These are phyloP conservation scores for Vigna trinervia DNA, from an alignment of 306 rosid genomes.

Conservation along the genomic window DNA sequence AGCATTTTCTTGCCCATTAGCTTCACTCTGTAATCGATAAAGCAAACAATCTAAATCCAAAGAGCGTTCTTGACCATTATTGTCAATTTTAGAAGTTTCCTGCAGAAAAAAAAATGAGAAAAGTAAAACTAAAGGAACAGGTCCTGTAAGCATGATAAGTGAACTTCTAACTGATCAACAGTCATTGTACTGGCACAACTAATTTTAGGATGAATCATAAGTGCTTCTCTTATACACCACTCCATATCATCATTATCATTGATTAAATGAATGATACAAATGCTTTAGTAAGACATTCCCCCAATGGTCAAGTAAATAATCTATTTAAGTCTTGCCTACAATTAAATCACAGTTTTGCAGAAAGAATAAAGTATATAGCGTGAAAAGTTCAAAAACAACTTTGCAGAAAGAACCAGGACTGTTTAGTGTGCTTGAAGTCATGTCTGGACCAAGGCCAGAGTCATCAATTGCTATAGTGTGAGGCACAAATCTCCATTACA, in stretches of 20 bases:
- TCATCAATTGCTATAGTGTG: slow-evolving; percentile 16
- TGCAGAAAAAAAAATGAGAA: slow-evolving; percentile 49
- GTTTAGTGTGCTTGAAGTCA: slow-evolving; percentile 26
- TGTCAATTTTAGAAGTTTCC: slow-evolving; percentile 56
- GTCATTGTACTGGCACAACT: slow-evolving; percentile 45
- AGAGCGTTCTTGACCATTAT: slow-evolving; percentile 49
- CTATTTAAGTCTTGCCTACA: slow-evolving; percentile 50
- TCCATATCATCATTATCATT: slow-evolving; percentile 62
- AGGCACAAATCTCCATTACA: neutral
- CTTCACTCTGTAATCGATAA: slow-evolving; percentile 55
- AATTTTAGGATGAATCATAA: slow-evolving; percentile 41
- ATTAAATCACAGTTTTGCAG: slow-evolving; percentile 48
- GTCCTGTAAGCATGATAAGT: slow-evolving; percentile 28
- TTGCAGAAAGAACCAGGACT: slow-evolving; percentile 35
- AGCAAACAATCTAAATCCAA: slow-evolving; percentile 45
- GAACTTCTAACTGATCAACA: slow-evolving; percentile 56
- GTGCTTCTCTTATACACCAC: slow-evolving; percentile 60
- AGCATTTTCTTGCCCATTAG: slow-evolving; percentile 52
- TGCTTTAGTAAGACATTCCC: slow-evolving; percentile 62
- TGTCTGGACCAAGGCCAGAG: slow-evolving; percentile 17
- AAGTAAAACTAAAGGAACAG: slow-evolving; percentile 4
- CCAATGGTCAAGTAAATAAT: slow-evolving; percentile 59
- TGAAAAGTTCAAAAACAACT: slow-evolving; percentile 43
- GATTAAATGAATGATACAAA: slow-evolving; percentile 60
- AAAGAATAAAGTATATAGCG: slow-evolving; percentile 31